phyloP scores from a whole-genome alignment of 805 yeast species.

The Ogataea paradorogensis region DNA sequence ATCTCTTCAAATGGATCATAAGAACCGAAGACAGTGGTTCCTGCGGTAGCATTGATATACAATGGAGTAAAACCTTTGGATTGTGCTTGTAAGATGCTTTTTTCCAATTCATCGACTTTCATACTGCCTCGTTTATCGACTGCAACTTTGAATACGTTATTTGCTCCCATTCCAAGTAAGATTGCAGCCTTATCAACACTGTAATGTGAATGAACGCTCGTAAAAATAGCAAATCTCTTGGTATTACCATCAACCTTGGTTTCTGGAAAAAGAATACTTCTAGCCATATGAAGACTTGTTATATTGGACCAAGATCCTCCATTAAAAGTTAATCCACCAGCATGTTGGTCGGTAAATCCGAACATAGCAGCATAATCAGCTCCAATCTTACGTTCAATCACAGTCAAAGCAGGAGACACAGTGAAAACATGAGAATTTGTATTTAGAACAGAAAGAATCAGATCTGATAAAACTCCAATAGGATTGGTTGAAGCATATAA shows the following conservation, averaged over 20 bases:
- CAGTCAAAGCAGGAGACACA: conserved; percentile 76
- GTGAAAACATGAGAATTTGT: conserved; percentile 86
- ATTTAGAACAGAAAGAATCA: conserved; percentile 64
- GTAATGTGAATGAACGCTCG: conserved; percentile 74
- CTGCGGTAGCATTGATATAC: conserved; percentile 80
- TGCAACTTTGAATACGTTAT: conserved; percentile 58
- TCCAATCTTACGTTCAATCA: conserved; percentile 68
- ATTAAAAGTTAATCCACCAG: conserved; percentile 82
- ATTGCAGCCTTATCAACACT: conserved; percentile 81
- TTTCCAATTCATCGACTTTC: conserved; percentile 47
- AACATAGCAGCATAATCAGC: conserved; percentile 66
- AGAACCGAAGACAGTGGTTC: conserved; percentile 85
- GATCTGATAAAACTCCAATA: conserved; percentile 72
- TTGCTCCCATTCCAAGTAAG: conserved; percentile 65
- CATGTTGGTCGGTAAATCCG: conserved; percentile 49
- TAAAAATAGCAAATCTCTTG: conserved; percentile 62
- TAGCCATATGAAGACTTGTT: conserved; percentile 74
- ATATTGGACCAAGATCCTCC: conserved; percentile 89
- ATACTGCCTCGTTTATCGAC: conserved; percentile 57
- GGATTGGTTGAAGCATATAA: conserved; percentile 85
- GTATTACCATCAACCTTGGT: conserved; percentile 62
- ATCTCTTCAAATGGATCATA: conserved; percentile 66
- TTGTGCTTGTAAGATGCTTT: conserved; percentile 40
- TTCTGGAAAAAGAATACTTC: conserved; percentile 63
- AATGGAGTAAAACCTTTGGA: conserved; percentile 65